Conservation (phyloP, 2,329 filamentous ascomycete species). For the Fusarium chaquense region DNA sequence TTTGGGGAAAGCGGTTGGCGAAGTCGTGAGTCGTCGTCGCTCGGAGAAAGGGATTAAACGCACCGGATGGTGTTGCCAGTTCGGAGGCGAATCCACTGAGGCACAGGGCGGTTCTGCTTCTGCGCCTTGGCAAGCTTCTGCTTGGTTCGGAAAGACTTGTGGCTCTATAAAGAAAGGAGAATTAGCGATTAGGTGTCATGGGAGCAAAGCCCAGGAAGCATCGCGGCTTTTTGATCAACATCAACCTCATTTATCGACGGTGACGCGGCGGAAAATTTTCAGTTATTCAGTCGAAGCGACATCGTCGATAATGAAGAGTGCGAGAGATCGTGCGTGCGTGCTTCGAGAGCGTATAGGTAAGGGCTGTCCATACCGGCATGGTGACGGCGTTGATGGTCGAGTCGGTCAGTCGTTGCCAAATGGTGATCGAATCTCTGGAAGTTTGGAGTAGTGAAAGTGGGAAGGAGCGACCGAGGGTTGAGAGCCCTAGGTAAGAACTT, state of each 20-base stretch:
- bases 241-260: slow-evolving; percentile 25
- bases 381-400: slow-evolving; percentile 56
- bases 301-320: slow-evolving; percentile 30
- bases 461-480: no score
- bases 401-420: slow-evolving; percentile 50
- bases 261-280: slow-evolving; percentile 3
- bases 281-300: slow-evolving; percentile 17
- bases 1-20: background rate
- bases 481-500: no score
- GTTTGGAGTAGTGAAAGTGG: no score
- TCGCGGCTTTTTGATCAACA: slow-evolving; percentile 17
- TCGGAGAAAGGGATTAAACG: slow-evolving; percentile 54
- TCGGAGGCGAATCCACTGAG: slow-evolving; percentile 99
- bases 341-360: slow-evolving; percentile 11
- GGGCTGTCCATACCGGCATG: slow-evolving; percentile 56
- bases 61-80: slow-evolving; percentile 99
- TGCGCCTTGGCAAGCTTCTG: slow-evolving; percentile 99
- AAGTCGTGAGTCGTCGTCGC: slow-evolving; percentile 23
- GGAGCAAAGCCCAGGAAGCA: slow-evolving; percentile 20
- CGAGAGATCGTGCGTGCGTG: slow-evolving; percentile 12
- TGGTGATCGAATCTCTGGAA: slow-evolving; percentile 49
- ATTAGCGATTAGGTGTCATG: slow-evolving; percentile 45
- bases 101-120: slow-evolving; percentile 99
- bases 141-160: slow-evolving; percentile 99
- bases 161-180: slow-evolving; percentile 72